Conservation (phyloP, 495 filamentous ascomycete genomes). For the Monascus purpureus region DNA sequence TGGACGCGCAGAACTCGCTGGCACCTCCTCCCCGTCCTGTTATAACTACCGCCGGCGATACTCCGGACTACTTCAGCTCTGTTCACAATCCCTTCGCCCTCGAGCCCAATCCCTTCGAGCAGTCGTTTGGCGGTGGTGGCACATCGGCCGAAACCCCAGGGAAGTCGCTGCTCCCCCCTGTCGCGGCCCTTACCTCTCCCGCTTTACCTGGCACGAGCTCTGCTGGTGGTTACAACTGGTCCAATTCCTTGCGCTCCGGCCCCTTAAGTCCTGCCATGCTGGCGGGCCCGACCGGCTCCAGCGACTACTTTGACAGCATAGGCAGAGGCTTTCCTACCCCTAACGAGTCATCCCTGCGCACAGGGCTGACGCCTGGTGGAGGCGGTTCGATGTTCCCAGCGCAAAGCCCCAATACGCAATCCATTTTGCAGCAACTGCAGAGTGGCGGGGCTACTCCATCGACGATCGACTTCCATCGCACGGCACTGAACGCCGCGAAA, state of each 20-base stretch:
- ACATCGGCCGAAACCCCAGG: conserved; percentile 66
- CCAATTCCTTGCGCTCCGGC: conserved; percentile 75
- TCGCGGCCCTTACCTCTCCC: conserved; percentile 84
- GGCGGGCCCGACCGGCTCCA: conserved; percentile 62
- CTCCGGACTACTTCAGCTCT: conserved; percentile 66
- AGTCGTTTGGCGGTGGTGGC: conserved; percentile 66
- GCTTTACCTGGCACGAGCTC: conserved; percentile 59
- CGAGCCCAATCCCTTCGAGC: conserved; percentile 94
- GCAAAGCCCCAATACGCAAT: conserved; percentile 74
- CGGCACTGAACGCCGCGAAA: conserved; percentile 71
- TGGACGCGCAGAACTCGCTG: conserved; percentile 39
- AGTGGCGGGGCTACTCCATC: conserved; percentile 75
- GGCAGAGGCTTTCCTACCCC: conserved; percentile 85
- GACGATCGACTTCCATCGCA: conserved; percentile 88
- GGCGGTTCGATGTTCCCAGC: conserved; percentile 96
- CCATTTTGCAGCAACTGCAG: conserved; percentile 63
- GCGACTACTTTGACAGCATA: conserved; percentile 71
- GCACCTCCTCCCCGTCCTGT: conserved; percentile 69
- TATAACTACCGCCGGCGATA: conserved; percentile 38
- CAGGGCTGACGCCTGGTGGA: conserved; percentile 85
- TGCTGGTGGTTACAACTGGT: conserved; percentile 60
- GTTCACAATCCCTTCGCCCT: conserved; percentile 52
- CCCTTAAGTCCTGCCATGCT: conserved; percentile 97
- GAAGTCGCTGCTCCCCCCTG: conserved; percentile 78
- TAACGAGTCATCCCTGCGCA: conserved; percentile 89